Conservation (phyloP, 345 rosid species). For the Gossypium arboreum region DNA sequence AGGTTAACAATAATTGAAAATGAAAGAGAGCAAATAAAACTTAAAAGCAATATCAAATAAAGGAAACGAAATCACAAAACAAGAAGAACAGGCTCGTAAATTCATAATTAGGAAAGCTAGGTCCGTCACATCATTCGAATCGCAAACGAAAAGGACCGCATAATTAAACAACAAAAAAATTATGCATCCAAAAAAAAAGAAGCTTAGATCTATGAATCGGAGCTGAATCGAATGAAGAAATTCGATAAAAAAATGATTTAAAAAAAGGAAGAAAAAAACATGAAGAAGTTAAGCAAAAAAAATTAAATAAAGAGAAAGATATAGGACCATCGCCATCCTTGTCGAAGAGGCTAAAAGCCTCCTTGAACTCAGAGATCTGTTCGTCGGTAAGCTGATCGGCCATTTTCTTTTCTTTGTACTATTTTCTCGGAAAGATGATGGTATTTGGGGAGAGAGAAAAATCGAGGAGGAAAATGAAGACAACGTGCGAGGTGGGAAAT, state of each 20-base stretch:
- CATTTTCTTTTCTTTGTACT: background rate
- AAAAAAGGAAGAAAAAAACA: background rate
- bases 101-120: background rate
- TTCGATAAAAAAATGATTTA: background rate
- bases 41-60: background rate
- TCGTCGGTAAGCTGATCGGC: constrained; percentile 2
- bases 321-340: constrained; percentile 2
- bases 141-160: background rate
- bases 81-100: background rate
- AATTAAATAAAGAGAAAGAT: background rate
- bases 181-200: background rate
- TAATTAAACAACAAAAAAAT: background rate
- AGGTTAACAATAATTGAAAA: background rate
- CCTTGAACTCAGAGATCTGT: constrained; percentile 1
- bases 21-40: background rate
- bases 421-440: background rate
- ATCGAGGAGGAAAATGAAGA: background rate
- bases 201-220: constrained; percentile 12
- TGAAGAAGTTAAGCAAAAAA: background rate
- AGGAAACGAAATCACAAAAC: background rate
- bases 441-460: background rate
- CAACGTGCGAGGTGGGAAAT: background rate
- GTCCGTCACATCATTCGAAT: background rate
- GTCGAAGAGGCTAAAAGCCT: background rate
- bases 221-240: background rate